These are phyloP conservation scores for Emergomyces pasteurianus DNA, from an alignment of 2,329 filamentous ascomycete genomes.

Conservation along the genomic window DNA sequence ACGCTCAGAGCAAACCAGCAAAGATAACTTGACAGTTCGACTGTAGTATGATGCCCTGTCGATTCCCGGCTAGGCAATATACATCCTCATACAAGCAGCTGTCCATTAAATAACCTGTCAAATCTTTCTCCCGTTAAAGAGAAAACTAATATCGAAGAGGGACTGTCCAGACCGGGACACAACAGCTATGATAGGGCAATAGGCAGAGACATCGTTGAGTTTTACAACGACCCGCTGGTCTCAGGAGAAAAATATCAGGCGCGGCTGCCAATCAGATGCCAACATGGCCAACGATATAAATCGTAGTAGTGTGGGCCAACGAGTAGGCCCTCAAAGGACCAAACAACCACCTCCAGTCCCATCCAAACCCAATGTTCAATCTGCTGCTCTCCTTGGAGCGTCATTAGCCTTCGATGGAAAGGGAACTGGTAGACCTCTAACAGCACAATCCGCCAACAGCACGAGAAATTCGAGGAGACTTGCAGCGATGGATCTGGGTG, in stretches of 20 bases:
- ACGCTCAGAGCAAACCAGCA: neutral
- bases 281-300: neutral
- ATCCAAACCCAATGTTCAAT: neutral
- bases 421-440: constrained; percentile 12
- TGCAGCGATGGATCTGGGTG: constrained; percentile 11
- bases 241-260: neutral
- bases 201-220: neutral
- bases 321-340: neutral
- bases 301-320: neutral
- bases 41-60: neutral
- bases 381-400: constrained; percentile 26
- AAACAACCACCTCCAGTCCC: neutral
- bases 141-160: neutral
- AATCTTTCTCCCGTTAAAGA: neutral
- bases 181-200: neutral
- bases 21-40: neutral
- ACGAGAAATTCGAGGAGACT: constrained; percentile 12
- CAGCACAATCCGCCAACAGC: constrained; percentile 9
- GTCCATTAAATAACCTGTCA: no score
- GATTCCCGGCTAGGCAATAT: neutral
- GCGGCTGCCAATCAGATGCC: neutral
- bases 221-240: neutral
- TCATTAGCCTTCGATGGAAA: constrained; percentile 24
- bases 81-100: neutral
- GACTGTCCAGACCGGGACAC: neutral